A percentile compares a stretch with the other conserved stretches of the same genome.
Conservation (phyloP, 164 flowering plant genomes). For the Aristolochia fimbriata region DNA sequence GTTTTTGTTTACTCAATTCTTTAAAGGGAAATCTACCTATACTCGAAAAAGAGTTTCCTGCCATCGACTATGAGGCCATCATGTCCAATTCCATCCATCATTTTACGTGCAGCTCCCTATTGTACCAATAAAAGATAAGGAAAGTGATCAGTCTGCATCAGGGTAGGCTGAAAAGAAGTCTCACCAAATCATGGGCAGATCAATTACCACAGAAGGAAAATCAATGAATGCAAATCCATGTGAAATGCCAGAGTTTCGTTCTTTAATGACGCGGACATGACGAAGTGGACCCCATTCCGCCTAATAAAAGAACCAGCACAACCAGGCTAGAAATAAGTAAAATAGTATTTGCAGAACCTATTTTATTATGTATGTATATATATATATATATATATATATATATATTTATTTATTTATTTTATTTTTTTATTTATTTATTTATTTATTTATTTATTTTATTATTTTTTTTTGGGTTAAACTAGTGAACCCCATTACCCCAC, state of each 20-base stretch:
- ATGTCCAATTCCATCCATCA: constrained; percentile 87
- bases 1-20: neutral
- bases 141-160: neutral
- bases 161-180: neutral
- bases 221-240: constrained; percentile 99
- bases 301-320: constrained; percentile 21
- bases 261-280: constrained; percentile 93
- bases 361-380: too few relatives aligned
- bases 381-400: too few relatives aligned
- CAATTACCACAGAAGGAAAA: constrained; percentile 81
- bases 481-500: too few relatives aligned
- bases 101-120: constrained; percentile 76
- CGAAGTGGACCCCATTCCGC: constrained; percentile 99
- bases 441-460: too few relatives aligned
- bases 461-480: too few relatives aligned
- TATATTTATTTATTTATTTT: too few relatives aligned
- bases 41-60: constrained; percentile 83
- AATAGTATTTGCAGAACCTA: neutral
- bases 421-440: too few relatives aligned
- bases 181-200: neutral
- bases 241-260: constrained; percentile 81
- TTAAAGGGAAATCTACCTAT: constrained; percentile 41
- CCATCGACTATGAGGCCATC: constrained; percentile 92
- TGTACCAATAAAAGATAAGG: constrained; percentile 2
- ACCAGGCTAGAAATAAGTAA: neutral